Percentiles rank a stretch among this genome's conserved stretches.
Evolutionary conservation across 2,329 filamentous ascomycete genomes (phyloP).

Genomic region (Neopestalotiopsis sp.): DNA sequence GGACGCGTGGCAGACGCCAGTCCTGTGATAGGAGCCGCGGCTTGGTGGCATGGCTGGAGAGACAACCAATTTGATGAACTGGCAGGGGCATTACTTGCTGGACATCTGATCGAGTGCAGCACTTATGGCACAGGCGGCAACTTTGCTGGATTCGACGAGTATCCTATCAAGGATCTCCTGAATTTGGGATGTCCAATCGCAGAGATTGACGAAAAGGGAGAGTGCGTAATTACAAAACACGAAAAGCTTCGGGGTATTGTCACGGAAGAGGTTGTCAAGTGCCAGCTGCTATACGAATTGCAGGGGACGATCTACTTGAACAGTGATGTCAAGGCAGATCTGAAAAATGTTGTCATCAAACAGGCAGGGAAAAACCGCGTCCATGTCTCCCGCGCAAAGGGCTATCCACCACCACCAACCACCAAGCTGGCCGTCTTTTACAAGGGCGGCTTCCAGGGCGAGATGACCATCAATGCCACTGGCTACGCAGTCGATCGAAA

Average conservation of each 20-base stretch:
- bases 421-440: conserved; percentile 60
- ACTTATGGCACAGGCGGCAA: conserved; percentile 61
- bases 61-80: conserved; percentile 30
- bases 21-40: conserved; percentile 8
- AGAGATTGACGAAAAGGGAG: conserved; percentile 40
- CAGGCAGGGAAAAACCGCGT: conserved; percentile 44
- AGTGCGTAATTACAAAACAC: conserved; percentile 42
- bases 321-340: conserved; percentile 50
- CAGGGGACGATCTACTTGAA: conserved; percentile 55
- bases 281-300: conserved; percentile 56
- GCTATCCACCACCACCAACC: conserved; percentile 51
- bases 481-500: conserved; percentile 55
- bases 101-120: conserved; percentile 60
- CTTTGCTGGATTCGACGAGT: conserved; percentile 56
- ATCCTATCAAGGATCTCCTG: conserved; percentile 36
- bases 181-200: conserved; percentile 45
- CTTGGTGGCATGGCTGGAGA: conserved; percentile 17
- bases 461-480: conserved; percentile 50
- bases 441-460: conserved; percentile 51
- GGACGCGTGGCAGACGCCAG: conserved; percentile 12
- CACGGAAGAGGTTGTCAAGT: conserved; percentile 43
- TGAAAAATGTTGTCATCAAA: conserved; percentile 41
- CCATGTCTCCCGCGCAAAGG: conserved; percentile 45
- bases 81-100: conserved; percentile 56
- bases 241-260: conserved; percentile 42